A percentile compares a stretch with the other conserved stretches of the same genome.
Conservation (phyloP, 2,329 filamentous ascomycete genomes). For the Monosporascus cannonballus region DNA sequence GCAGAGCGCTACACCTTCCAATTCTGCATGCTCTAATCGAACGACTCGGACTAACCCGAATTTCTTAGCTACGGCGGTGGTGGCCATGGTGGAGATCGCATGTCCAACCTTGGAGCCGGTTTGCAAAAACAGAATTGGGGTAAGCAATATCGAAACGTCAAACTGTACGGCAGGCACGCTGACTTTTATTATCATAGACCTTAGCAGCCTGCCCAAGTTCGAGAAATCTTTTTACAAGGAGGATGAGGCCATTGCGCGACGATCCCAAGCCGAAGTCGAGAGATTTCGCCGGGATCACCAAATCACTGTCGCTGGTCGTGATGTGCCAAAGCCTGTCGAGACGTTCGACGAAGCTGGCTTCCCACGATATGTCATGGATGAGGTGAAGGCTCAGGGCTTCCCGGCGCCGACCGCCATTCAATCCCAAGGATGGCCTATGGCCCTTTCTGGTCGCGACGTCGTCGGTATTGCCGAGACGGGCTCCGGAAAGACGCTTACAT, state of each 20-base stretch:
- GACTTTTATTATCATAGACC: conserved; percentile 49
- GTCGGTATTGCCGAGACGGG: conserved; percentile 99
- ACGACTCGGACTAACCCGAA: conserved; percentile 31
- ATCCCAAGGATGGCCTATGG: conserved; percentile 98
- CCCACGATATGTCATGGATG: conserved; percentile 93
- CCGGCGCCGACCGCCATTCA: conserved; percentile 91
- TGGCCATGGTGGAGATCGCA: conserved; percentile 74
- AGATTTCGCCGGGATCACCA: conserved; percentile 80
- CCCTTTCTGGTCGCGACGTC: conserved; percentile 93
- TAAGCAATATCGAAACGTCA: conserved; percentile 39
- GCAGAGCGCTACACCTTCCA: background rate
- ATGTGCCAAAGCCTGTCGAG: conserved; percentile 90
- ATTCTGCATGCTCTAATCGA: background rate
- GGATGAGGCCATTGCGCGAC: conserved; percentile 67
- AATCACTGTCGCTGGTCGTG: conserved; percentile 73
- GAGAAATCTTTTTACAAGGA: conserved; percentile 99
- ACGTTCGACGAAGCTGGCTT: conserved; percentile 98
- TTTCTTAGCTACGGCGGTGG: conserved; percentile 36
- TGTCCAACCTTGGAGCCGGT: conserved; percentile 83
- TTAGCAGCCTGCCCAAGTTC: conserved; percentile 81
- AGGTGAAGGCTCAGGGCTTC: conserved; percentile 98
- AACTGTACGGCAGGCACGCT: conserved; percentile 18
- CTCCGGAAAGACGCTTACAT: conserved; percentile 97
- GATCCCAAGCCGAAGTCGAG: conserved; percentile 74
- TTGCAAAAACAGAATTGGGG: conserved; percentile 87